phyloP scores from a whole-genome alignment of 2,329 filamentous ascomycete species.

The Aspergillus sp. region DNA sequence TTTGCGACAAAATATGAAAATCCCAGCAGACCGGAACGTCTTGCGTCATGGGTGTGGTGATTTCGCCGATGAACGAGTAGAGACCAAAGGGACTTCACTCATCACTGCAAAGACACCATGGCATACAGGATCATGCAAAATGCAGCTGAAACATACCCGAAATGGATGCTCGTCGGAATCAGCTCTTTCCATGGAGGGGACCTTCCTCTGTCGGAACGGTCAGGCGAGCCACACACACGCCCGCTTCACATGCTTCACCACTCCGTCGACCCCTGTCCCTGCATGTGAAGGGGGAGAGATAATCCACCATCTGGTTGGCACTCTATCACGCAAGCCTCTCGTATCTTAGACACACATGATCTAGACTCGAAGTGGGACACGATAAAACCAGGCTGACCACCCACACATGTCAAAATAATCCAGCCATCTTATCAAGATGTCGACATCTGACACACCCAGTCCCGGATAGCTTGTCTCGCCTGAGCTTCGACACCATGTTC shows the following conservation, averaged over 20 bases:
- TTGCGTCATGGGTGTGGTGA: neutral
- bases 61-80: neutral
- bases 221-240: neutral
- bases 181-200: neutral
- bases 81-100: neutral
- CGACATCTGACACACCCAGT: slow-evolving; percentile 40
- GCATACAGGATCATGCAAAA: neutral
- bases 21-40: neutral
- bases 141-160: too few species aligned
- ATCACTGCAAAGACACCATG: neutral
- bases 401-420: neutral
- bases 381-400: neutral
- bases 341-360: neutral
- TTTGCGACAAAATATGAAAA: neutral
- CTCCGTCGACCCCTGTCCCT: neutral
- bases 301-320: neutral
- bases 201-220: neutral
- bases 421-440: slow-evolving; percentile 1
- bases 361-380: neutral
- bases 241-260: slow-evolving; percentile 6
- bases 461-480: slow-evolving; percentile 42
- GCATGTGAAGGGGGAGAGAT: slow-evolving; percentile 4
- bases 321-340: neutral
- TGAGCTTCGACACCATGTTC: slow-evolving; percentile 53
- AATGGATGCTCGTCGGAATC: neutral